A percentile compares a stretch with the other conserved stretches of the same genome.
phyloP scores from a whole-genome alignment of 2,329 filamentous ascomycete species.

The Alternaria angustiovoidea region DNA sequence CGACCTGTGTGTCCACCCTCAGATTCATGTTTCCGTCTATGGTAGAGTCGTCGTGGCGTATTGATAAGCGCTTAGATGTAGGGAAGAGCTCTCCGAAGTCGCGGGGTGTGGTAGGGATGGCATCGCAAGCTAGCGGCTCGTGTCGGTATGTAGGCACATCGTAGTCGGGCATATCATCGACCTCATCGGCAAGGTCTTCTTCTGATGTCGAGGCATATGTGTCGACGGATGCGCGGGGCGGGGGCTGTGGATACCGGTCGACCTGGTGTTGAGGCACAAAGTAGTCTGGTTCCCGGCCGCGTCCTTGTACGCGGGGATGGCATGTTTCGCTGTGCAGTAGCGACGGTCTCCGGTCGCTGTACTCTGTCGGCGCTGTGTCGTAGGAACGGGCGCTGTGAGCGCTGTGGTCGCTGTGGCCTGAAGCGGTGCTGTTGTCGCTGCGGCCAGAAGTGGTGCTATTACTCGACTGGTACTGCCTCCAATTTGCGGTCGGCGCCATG shows the following conservation, averaged over 20 bases:
- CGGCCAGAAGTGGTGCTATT: conserved; percentile 29
- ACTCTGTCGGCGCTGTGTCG: conserved; percentile 47
- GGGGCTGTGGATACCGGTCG: conserved; percentile 23
- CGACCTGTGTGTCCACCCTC: conserved; percentile 79
- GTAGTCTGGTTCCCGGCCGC: conserved; percentile 34
- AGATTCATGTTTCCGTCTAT: conserved; percentile 97
- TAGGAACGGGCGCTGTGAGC: conserved; percentile 43
- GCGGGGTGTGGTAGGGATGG: conserved; percentile 78
- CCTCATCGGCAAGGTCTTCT: conserved; percentile 61
- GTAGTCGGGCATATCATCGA: conserved; percentile 59
- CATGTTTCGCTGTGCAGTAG: conserved; percentile 44
- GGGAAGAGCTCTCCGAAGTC: conserved; percentile 89
- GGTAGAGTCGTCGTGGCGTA: conserved; percentile 90
- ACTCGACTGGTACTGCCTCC: conserved; percentile 45
- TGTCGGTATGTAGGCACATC: conserved; percentile 68
- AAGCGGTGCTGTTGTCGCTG: conserved; percentile 29
- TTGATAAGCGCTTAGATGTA: conserved; percentile 78
- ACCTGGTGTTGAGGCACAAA: conserved; percentile 23
- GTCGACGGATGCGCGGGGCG: conserved; percentile 69
- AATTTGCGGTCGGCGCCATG: conserved; percentile 47
- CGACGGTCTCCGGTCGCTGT: conserved; percentile 40
- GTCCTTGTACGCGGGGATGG: conserved; percentile 40
- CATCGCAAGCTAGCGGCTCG: conserved; percentile 69
- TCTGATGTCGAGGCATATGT: conserved; percentile 82
- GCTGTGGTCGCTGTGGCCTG: conserved; percentile 34